Conservation (phyloP, 805 yeast genomes). For the Ogataea zsoltii region DNA sequence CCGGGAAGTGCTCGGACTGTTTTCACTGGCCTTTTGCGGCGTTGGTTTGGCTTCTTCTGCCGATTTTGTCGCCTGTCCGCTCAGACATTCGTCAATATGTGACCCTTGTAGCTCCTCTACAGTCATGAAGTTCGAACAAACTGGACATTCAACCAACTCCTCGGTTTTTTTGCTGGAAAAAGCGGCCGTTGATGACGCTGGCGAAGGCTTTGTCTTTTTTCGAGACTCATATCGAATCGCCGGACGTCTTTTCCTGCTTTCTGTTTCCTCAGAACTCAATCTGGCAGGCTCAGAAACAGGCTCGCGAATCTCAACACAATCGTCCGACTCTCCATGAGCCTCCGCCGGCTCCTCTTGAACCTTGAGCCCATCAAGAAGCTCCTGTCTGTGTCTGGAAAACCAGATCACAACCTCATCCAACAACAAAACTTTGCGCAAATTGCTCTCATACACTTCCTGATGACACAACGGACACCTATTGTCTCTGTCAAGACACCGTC, state of each 20-base stretch:
- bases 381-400: slow-evolving; percentile 44
- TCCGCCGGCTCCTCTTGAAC: slow-evolving; percentile 15
- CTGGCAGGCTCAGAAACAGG: slow-evolving; percentile 18
- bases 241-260: slow-evolving; percentile 9
- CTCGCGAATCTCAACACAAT: slow-evolving; percentile 3
- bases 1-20: too few relatives aligned
- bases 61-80: slow-evolving; percentile 1
- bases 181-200: not conserved
- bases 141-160: slow-evolving; percentile 61
- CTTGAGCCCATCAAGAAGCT: slow-evolving; percentile 36
- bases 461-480: slow-evolving; percentile 79
- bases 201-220: slow-evolving; percentile 12
- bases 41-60: slow-evolving; percentile 21
- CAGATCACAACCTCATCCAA: slow-evolving; percentile 71
- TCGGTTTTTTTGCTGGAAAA: slow-evolving; percentile 13
- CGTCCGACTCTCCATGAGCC: slow-evolving; percentile 9
- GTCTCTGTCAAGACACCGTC: slow-evolving; percentile 62
- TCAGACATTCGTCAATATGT: slow-evolving; percentile 65
- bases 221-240: slow-evolving; percentile 12
- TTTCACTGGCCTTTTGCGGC: slow-evolving; percentile 10
- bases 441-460: slow-evolving; percentile 66
- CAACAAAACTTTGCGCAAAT: slow-evolving; percentile 62
- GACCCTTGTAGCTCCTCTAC: slow-evolving; percentile 53
- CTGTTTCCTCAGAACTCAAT: slow-evolving; percentile 26
- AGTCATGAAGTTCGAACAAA: slow-evolving; percentile 59